Evolutionary conservation across 1,139 yeast genomes (phyloP).

Genomic region (Martiniozyma asiatica): DNA sequence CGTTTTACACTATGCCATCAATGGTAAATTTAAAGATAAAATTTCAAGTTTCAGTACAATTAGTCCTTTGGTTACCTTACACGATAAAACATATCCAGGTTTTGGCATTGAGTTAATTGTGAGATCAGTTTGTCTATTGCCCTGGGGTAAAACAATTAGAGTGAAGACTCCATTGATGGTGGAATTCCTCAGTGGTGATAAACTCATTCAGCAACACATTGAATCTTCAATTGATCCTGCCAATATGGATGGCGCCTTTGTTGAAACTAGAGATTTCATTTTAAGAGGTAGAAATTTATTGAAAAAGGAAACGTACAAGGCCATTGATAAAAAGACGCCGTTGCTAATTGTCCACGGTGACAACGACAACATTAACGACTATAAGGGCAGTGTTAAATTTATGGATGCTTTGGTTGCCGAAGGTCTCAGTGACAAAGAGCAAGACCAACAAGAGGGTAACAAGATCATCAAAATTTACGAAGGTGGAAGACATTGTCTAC

Average conservation of each 20-base stretch:
- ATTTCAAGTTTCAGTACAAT: constrained; percentile 46
- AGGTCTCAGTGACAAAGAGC: too few relatives aligned
- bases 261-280: constrained; percentile 54
- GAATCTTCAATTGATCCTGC: constrained; percentile 5
- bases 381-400: constrained; percentile 30
- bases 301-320: constrained; percentile 29
- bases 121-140: constrained; percentile 39
- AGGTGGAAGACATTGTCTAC: constrained; percentile 34
- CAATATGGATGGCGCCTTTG: constrained; percentile 30
- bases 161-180: constrained; percentile 45
- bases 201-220: constrained; percentile 35
- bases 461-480: constrained; percentile 14
- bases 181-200: constrained; percentile 46
- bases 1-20: constrained; percentile 56
- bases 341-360: constrained; percentile 45
- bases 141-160: constrained; percentile 30
- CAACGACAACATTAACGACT: constrained; percentile 42
- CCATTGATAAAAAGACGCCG: constrained; percentile 31
- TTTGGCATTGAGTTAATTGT: constrained; percentile 32
- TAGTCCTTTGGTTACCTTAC: constrained; percentile 59
- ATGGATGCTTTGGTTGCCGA: constrained; percentile 26
- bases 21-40: constrained; percentile 45
- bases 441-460: too few relatives aligned
- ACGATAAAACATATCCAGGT: constrained; percentile 48
- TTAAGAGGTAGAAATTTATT: constrained; percentile 45